Conservation (phyloP, 1,284 basidiomycete genomes). For the Baeospora myosura region DNA sequence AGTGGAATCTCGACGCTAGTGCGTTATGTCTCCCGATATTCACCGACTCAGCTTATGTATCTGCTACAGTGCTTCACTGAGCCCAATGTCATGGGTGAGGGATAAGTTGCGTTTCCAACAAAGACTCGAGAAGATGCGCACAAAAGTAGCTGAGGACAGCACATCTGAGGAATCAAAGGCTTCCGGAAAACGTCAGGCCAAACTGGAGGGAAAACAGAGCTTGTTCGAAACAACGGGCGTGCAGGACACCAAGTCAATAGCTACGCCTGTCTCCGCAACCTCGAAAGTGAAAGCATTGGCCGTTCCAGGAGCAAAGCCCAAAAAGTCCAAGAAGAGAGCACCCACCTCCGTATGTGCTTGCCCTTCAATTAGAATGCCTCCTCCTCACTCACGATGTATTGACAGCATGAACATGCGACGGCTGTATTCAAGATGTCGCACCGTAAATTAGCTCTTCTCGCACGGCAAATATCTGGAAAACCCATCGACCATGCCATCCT, state of each 20-base stretch:
- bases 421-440: constrained; percentile 90
- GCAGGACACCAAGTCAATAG: too few relatives aligned
- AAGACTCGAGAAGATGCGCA: background rate
- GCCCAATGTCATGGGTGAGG: background rate
- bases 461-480: constrained; percentile 80
- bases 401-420: constrained; percentile 85
- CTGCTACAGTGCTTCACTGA: background rate
- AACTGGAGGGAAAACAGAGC: background rate
- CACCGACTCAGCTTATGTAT: background rate
- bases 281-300: too few relatives aligned
- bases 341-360: constrained; percentile 5
- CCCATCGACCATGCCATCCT: constrained; percentile 92
- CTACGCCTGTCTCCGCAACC: too few relatives aligned
- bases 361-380: background rate
- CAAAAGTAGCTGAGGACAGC: background rate
- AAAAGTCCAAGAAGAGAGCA: too few relatives aligned
- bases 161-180: background rate
- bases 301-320: too few relatives aligned
- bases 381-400: too few relatives aligned
- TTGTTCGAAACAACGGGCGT: background rate
- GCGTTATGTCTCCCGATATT: background rate
- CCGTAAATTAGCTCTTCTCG: constrained; percentile 85
- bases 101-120: constrained; percentile 1
- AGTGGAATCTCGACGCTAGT: background rate
- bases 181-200: background rate